A percentile compares a stretch with the other conserved stretches of the same genome.
phyloP scores from a whole-genome alignment of 306 rosid species.

The Acacia acuminata region DNA sequence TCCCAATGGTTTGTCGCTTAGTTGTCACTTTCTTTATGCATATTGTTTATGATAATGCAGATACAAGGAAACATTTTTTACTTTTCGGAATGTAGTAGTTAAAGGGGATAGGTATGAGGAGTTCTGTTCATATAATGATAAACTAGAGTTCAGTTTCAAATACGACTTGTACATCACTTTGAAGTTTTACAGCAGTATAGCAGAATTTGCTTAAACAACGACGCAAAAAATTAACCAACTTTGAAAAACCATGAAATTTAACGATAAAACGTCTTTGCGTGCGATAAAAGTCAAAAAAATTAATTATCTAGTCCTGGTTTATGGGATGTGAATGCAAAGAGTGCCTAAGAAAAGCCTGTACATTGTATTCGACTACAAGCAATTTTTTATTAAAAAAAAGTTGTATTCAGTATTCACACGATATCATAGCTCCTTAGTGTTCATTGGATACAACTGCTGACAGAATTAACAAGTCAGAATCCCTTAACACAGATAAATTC shows the following conservation, averaged over 20 bases:
- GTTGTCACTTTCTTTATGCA: not conserved
- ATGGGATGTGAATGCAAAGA: not conserved
- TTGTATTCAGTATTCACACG: slow-evolving; percentile 29
- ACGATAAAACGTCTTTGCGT: not conserved
- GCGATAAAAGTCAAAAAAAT: not conserved
- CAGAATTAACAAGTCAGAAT: slow-evolving; percentile 27
- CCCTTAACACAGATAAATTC: slow-evolving; percentile 12
- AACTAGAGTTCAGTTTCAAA: not conserved
- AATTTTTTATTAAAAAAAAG: not conserved
- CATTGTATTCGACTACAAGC: not conserved
- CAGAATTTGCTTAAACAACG: not conserved
- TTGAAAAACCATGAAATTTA: not conserved
- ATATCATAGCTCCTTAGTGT: slow-evolving; percentile 21
- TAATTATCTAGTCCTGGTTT: not conserved
- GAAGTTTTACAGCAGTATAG: not conserved
- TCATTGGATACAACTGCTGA: slow-evolving; percentile 33
- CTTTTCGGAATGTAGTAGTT: not conserved
- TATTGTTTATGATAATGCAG: not conserved
- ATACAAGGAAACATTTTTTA: not conserved
- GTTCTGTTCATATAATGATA: not conserved
- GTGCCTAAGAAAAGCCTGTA: not conserved
- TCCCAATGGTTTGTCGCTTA: not conserved
- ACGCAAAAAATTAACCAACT: not conserved
- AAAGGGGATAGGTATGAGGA: not conserved
- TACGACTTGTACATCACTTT: not conserved